phyloP scores from a whole-genome alignment of 192 early-diverging fungal genomes.

The Coemansia sp. region DNA sequence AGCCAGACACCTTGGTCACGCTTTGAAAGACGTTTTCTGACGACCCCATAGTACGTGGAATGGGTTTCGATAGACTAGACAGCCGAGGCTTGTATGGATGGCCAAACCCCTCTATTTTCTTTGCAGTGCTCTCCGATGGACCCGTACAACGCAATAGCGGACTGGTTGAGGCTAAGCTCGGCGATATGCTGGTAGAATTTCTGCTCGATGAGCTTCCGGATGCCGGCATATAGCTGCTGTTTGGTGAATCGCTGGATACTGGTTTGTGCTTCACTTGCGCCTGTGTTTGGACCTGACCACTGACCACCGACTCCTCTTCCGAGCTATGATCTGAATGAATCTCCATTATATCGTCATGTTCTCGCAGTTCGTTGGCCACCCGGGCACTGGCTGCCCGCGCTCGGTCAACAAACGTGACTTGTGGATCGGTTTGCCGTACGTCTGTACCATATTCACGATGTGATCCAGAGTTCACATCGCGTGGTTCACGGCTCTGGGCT shows the following conservation, averaged over 20 bases:
- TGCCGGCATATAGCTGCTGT: neutral
- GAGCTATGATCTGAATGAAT: conserved; percentile 31
- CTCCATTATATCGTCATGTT: conserved; percentile 3
- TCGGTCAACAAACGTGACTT: neutral
- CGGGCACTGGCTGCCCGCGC: conserved; percentile 7
- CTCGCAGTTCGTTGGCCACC: neutral
- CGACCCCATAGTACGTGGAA: neutral
- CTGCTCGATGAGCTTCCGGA: neutral
- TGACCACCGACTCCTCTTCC: conserved; percentile 12
- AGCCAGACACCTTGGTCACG: neutral
- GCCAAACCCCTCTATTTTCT: conserved; percentile 17
- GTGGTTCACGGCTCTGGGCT: neutral
- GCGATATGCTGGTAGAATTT: neutral
- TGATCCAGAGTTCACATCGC: neutral
- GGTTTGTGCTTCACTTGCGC: neutral
- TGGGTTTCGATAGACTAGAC: neutral
- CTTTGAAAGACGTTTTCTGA: conserved; percentile 1
- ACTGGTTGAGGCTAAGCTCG: neutral
- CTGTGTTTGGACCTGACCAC: neutral
- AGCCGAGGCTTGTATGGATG: conserved; percentile 7
- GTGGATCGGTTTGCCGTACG: neutral
- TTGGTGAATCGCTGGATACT: neutral
- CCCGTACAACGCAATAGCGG: neutral
- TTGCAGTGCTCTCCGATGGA: conserved; percentile 4
- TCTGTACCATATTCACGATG: neutral